Evolutionary conservation across 495 filamentous ascomycete genomes (phyloP), one percentile per base, ranked within the genome.

Genomic region (Penicillium simplicissimum): DNA sequence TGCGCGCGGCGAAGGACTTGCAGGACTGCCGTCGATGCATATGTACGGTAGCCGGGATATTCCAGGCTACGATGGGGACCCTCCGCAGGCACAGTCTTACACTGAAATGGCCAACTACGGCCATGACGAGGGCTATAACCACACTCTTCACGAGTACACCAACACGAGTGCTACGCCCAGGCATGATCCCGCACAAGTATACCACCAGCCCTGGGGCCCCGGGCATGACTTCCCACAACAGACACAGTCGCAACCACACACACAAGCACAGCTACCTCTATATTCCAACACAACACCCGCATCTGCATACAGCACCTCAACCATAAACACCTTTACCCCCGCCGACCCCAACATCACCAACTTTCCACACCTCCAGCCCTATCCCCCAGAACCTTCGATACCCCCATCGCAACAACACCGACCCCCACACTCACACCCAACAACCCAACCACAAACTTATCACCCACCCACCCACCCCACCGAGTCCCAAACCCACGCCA

Each of bases 201-300:
- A 63, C 52, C 36, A 53, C 38, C 55, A 54, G 21, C 52, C 54
- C 17, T 66, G 63, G 66, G 52, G 15, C 8, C 36, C 40, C 34
- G 60, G 56, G 8, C 61, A 55, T 1, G 45, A 57, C 23, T 58
- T 58, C 8, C 35, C 45, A 14, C 38, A n/a, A n/a, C n/a, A 55
- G 2, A n/a, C 31, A 13, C 45, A 49, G 2, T 6, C 23, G 2
- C 45, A 25, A 1, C 3, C 11, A 13, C 45, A 14, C 7, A 5
- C 45, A 28, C 45, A 13, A 28, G 0, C 8, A 14, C 51, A 33
- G 9, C 31, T 15, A 23, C 47, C 48, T 17, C 34, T 45, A 4
- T 61, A 58, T 15, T 38, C 48, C 28, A 25, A 62, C 15, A 38
- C 66, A 28, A 58, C 54, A 33, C 3, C 23, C 23, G 23, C 23